Percentiles rank a stretch among this genome's conserved stretches.
Evolutionary conservation across 148 eudicot genomes (phyloP).

Genomic region (Heliamphora exappendiculata): DNA sequence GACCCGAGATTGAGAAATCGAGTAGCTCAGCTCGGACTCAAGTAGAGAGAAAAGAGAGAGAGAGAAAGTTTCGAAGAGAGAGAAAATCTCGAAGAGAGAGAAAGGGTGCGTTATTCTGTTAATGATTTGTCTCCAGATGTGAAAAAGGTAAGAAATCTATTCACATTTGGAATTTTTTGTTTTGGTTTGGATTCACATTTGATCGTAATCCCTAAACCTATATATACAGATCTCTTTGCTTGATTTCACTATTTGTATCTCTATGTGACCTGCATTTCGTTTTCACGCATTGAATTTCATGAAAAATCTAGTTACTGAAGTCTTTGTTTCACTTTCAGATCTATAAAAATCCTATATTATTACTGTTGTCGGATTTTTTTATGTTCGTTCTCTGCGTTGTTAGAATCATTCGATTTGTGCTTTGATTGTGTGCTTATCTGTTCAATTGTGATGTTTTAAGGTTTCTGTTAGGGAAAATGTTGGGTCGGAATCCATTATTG

Average conservation of each 20-base stretch:
- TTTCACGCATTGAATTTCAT: too few relatives aligned
- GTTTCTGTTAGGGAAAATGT: slow-evolving; percentile 31
- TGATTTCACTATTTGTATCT: neutral
- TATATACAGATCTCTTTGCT: neutral
- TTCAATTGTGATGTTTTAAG: neutral
- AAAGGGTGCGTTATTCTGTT: neutral
- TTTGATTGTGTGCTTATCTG: neutral
- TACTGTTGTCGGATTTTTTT: neutral
- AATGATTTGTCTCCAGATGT: neutral
- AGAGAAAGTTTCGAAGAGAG: neutral
- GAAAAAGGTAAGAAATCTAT: neutral
- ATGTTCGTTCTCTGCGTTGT: neutral
- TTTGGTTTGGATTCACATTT: too few relatives aligned
- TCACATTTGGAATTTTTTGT: too few relatives aligned
- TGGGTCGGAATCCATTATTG: slow-evolving; percentile 40
- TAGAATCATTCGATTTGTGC: neutral
- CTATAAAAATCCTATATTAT: neutral
- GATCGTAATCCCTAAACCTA: neutral
- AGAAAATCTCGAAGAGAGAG: neutral
- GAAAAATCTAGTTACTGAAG: too few relatives aligned
- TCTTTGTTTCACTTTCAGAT: neutral
- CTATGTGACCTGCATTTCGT: neutral
- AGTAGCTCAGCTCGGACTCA: neutral
- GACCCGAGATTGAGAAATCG: too few relatives aligned
- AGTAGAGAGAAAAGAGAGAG: neutral